Evolutionary conservation across 148 eudicot genomes (phyloP).

Genomic region (Rhododendron simsii): DNA sequence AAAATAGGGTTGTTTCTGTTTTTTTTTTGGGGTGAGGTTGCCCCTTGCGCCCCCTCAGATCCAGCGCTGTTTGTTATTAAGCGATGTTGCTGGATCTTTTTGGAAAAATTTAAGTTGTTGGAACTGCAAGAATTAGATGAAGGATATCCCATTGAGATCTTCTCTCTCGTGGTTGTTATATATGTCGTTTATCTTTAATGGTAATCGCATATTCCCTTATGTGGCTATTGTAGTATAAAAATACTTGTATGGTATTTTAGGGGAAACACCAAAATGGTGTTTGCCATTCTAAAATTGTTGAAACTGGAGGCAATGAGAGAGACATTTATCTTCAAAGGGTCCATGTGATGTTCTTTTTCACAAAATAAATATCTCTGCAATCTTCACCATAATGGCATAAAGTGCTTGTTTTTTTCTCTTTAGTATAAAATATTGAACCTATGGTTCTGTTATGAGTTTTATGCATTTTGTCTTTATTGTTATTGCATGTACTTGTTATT

Average conservation of each 20-base stretch:
- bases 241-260: neutral
- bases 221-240: neutral
- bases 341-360: neutral
- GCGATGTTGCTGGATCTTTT: neutral
- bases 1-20: neutral
- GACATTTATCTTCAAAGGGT: neutral
- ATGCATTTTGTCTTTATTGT: neutral
- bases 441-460: neutral
- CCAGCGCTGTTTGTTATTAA: neutral
- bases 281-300: neutral
- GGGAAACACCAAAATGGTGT: neutral
- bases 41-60: neutral
- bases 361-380: neutral
- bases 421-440: neutral
- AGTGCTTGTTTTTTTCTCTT: neutral
- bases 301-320: neutral
- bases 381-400: neutral
- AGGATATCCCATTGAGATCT: neutral
- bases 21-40: neutral
- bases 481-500: neutral
- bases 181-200: neutral
- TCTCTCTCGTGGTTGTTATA: neutral
- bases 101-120: neutral
- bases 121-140: neutral
- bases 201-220: neutral